Evolutionary conservation across 208 protist species (phyloP).

Genomic region (Porcisia deanei): DNA sequence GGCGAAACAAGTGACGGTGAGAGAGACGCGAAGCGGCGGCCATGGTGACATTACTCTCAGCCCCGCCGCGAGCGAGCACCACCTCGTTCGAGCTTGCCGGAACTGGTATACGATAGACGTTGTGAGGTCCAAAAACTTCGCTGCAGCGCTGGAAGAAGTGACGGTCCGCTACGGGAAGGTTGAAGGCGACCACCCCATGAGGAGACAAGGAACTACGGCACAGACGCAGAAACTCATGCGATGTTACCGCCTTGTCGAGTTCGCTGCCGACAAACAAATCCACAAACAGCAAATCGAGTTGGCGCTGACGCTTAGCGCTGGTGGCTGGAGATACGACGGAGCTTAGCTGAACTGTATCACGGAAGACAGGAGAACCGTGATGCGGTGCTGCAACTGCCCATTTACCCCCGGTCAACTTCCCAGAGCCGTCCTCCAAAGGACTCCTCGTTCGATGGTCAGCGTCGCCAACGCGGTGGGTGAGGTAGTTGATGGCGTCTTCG

Average conservation of each 20-base stretch:
- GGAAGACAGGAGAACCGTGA: conserved; percentile 16
- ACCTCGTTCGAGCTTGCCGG: conserved; percentile 74
- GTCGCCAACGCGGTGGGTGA: conserved; percentile 19
- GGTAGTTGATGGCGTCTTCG: conserved; percentile 46
- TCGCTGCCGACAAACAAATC: conserved; percentile 84
- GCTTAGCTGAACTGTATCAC: background rate
- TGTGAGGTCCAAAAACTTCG: conserved; percentile 55
- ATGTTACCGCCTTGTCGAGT: conserved; percentile 40
- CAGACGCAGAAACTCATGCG: conserved; percentile 53
- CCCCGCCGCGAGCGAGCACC: conserved; percentile 58
- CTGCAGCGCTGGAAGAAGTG: conserved; percentile 57
- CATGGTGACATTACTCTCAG: conserved; percentile 3
- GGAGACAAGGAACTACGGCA: conserved; percentile 52
- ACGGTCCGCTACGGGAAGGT: conserved; percentile 53
- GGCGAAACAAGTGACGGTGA: conserved; percentile 60
- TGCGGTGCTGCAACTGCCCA: background rate
- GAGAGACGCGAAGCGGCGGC: conserved; percentile 36
- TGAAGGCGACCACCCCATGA: conserved; percentile 82
- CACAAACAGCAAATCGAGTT: conserved; percentile 83
- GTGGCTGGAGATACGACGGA: conserved; percentile 4
- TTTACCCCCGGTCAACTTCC: background rate
- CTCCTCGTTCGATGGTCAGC: background rate
- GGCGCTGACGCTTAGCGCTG: conserved; percentile 22
- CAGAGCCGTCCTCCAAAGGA: background rate
- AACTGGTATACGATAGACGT: conserved; percentile 71